These are phyloP conservation scores for Eremochloa ophiuroides DNA, from an alignment of 176 grass and related monocot species.

Conservation along the genomic window DNA sequence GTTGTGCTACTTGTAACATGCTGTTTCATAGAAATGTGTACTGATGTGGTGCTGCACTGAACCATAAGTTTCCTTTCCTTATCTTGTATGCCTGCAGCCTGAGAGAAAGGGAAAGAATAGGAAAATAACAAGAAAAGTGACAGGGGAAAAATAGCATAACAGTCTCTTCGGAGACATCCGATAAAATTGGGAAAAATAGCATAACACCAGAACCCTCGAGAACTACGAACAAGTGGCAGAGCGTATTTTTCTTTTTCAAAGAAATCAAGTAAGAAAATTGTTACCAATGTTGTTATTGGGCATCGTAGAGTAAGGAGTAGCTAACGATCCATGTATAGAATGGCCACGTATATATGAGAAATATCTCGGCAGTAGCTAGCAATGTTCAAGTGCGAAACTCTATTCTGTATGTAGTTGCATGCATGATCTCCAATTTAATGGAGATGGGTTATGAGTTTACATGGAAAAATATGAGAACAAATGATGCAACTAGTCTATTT, in stretches of 20 bases:
- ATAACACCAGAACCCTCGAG: neutral
- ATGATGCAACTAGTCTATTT: neutral
- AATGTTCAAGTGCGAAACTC: neutral
- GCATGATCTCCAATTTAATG: neutral
- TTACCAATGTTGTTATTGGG: neutral
- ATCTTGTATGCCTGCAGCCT: constrained; percentile 12
- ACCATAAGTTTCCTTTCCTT: constrained; percentile 45
- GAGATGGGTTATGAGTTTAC: neutral
- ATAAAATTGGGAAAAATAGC: too few species aligned
- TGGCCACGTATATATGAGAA: too few species aligned
- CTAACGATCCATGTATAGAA: too few species aligned
- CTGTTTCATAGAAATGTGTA: constrained; percentile 23
- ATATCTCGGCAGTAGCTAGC: too few species aligned
- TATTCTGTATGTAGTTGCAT: neutral
- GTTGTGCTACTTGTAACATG: constrained; percentile 23
- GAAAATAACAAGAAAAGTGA: constrained; percentile 1
- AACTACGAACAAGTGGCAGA: neutral
- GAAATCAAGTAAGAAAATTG: neutral
- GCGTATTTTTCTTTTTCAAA: too few species aligned
- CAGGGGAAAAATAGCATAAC: neutral
- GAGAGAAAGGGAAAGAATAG: constrained; percentile 18
- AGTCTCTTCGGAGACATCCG: too few species aligned
- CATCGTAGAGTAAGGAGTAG: neutral
- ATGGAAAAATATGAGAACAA: neutral
- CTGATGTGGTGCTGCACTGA: constrained; percentile 41